phyloP scores from a whole-genome alignment of 1,139 yeast genomes.

The Blastobotrys serpentis region DNA sequence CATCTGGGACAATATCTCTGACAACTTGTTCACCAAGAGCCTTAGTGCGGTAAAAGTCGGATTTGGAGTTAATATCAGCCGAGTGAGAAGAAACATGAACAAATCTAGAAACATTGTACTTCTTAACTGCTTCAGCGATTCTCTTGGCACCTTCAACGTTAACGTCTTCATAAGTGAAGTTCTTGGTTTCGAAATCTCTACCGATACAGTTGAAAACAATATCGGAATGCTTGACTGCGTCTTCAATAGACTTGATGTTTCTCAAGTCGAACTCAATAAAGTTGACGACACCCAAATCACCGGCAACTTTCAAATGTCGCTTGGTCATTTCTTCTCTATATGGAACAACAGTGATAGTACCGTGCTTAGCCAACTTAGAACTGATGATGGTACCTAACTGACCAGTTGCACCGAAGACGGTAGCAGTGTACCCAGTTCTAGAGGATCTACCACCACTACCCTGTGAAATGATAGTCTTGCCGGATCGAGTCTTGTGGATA shows the following conservation, averaged over 20 bases:
- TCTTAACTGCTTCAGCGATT: slow-evolving; percentile 70
- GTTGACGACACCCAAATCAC: slow-evolving; percentile 86
- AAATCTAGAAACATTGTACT: slow-evolving; percentile 71
- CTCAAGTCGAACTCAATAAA: slow-evolving; percentile 82
- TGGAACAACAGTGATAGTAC: slow-evolving; percentile 75
- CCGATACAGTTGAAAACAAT: slow-evolving; percentile 82
- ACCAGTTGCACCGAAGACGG: slow-evolving; percentile 84
- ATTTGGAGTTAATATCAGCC: slow-evolving; percentile 67
- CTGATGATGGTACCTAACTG: slow-evolving; percentile 73
- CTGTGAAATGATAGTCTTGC: slow-evolving; percentile 65
- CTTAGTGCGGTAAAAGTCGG: slow-evolving; percentile 75
- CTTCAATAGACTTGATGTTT: slow-evolving; percentile 72
- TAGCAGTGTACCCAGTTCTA: slow-evolving; percentile 87
- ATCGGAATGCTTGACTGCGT: slow-evolving; percentile 77
- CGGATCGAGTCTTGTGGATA: slow-evolving; percentile 70
- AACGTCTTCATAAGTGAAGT: slow-evolving; percentile 78
- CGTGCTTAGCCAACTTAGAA: slow-evolving; percentile 76
- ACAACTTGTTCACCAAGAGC: slow-evolving; percentile 77
- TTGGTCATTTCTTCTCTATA: slow-evolving; percentile 77
- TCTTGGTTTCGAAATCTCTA: slow-evolving; percentile 73
- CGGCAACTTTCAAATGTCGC: slow-evolving; percentile 77
- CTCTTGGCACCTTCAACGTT: slow-evolving; percentile 78
- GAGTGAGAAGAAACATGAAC: slow-evolving; percentile 80
- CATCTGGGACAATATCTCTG: slow-evolving; percentile 63
- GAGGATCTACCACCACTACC: slow-evolving; percentile 84